These are phyloP conservation scores for Saccharomyces pastorianus DNA, from an alignment of 1,139 yeast genomes.

Conservation along the genomic window DNA sequence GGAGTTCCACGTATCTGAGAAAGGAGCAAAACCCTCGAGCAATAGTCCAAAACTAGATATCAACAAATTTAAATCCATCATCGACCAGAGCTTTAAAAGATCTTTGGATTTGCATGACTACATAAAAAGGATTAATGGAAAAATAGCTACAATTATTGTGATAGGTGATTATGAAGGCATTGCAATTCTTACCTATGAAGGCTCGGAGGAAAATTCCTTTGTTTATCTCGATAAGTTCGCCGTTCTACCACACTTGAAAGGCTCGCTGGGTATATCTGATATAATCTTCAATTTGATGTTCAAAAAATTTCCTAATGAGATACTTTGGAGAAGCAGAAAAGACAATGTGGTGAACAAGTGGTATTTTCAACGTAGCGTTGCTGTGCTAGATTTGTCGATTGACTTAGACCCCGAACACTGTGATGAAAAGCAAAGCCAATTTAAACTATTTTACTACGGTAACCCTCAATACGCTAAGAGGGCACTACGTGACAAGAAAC, in stretches of 20 bases:
- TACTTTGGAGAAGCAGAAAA: slow-evolving; percentile 83
- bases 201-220: slow-evolving; percentile 24
- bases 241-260: slow-evolving; percentile 72
- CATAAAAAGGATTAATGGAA: slow-evolving; percentile 51
- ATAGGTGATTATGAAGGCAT: slow-evolving; percentile 96
- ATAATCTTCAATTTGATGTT: slow-evolving; percentile 75
- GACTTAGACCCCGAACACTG: slow-evolving; percentile 25
- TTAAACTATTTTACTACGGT: slow-evolving; percentile 30
- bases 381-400: slow-evolving; percentile 41
- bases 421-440: slow-evolving; percentile 25
- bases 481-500: slow-evolving; percentile 12
- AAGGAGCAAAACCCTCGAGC: slow-evolving; percentile 2
- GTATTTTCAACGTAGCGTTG: slow-evolving; percentile 89
- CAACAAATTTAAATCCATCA: slow-evolving; percentile 46
- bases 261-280: slow-evolving; percentile 90
- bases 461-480: slow-evolving; percentile 16
- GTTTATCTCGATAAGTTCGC: slow-evolving; percentile 92
- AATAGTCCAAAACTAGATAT: slow-evolving; percentile 42
- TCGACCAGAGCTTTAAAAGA: slow-evolving; percentile 76
- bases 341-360: slow-evolving; percentile 90
- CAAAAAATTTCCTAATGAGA: slow-evolving; percentile 60
- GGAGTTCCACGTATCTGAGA: background rate
- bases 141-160: slow-evolving; percentile 67
- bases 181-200: slow-evolving; percentile 82
- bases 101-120: slow-evolving; percentile 58